phyloP scores from a whole-genome alignment of 78 protist species.

The Neovahlkampfia damariscottae region DNA sequence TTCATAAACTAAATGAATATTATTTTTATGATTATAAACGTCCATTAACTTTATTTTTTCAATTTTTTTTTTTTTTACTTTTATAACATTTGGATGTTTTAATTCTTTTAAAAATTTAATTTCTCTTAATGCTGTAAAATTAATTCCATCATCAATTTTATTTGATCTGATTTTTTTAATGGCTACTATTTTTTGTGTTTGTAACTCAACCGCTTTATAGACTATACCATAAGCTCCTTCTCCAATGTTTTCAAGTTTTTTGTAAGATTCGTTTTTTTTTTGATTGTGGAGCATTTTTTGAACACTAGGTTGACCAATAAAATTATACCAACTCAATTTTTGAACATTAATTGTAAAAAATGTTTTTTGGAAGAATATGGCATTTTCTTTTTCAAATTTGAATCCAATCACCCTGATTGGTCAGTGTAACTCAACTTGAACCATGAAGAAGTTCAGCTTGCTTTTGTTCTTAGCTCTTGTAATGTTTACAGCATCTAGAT shows the following conservation, averaged over 20 bases:
- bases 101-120: constrained; percentile 50
- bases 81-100: constrained; percentile 48
- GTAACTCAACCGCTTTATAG: constrained; percentile 12
- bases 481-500: no score
- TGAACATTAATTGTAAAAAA: not conserved
- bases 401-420: no score
- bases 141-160: constrained; percentile 28
- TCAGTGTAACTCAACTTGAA: no score
- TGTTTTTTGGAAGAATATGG: not conserved
- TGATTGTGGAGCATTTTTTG: not conserved
- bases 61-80: no score
- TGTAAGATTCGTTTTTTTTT: constrained; percentile 32
- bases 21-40: constrained; percentile 40
- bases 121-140: constrained; percentile 58
- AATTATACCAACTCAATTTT: not conserved
- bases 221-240: constrained; percentile 70
- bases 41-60: no score
- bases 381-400: no score
- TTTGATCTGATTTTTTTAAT: constrained; percentile 45
- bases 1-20: constrained; percentile 56
- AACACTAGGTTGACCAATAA: no score
- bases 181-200: constrained; percentile 43
- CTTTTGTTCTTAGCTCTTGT: no score
- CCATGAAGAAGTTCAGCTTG: no score
- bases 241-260: constrained; percentile 26